phyloP scores from a whole-genome alignment of 768 basidiomycete genomes.

The Pholiota conissans region DNA sequence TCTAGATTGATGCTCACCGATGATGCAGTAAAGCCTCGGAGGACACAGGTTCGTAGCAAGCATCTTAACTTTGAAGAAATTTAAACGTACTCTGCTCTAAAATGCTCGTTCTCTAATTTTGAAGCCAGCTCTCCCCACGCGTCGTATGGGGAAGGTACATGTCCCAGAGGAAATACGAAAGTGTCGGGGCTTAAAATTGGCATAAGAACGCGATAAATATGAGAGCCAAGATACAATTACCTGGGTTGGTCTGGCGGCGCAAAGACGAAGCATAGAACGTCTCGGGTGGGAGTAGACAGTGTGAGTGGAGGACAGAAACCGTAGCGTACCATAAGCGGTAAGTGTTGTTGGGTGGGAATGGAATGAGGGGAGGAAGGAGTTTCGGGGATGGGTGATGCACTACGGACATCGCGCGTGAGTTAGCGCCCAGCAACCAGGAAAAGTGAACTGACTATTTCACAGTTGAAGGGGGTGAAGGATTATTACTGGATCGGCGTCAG shows the following conservation, averaged over 20 bases:
- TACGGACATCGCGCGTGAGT: constrained; percentile 10
- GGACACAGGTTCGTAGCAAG: constrained; percentile 23
- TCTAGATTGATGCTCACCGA: constrained; percentile 8
- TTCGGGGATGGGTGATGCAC: constrained; percentile 27
- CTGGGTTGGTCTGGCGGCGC: constrained; percentile 64
- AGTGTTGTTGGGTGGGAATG: constrained; percentile 20
- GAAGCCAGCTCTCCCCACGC: constrained; percentile 76
- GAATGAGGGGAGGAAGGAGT: constrained; percentile 19
- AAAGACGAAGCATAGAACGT: constrained; percentile 72
- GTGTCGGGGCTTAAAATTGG: constrained; percentile 36
- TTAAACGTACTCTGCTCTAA: constrained; percentile 79
- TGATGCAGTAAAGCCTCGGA: constrained; percentile 18
- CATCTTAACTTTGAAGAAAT: constrained; percentile 23
- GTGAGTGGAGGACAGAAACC: constrained; percentile 55
- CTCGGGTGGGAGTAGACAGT: constrained; percentile 60
- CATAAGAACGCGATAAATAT: constrained; percentile 9
- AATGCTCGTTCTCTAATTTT: constrained; percentile 69
- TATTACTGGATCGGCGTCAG: constrained; percentile 15
- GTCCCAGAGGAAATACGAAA: constrained; percentile 32
- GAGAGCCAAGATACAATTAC: constrained; percentile 32
- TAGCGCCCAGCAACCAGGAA: background rate
- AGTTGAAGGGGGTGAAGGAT: constrained; percentile 33
- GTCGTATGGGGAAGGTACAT: constrained; percentile 51
- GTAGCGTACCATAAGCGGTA: constrained; percentile 46
- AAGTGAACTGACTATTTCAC: constrained; percentile 38